phyloP scores from a whole-genome alignment of 2,329 filamentous ascomycete genomes.

The Epicoccum nigrum region DNA sequence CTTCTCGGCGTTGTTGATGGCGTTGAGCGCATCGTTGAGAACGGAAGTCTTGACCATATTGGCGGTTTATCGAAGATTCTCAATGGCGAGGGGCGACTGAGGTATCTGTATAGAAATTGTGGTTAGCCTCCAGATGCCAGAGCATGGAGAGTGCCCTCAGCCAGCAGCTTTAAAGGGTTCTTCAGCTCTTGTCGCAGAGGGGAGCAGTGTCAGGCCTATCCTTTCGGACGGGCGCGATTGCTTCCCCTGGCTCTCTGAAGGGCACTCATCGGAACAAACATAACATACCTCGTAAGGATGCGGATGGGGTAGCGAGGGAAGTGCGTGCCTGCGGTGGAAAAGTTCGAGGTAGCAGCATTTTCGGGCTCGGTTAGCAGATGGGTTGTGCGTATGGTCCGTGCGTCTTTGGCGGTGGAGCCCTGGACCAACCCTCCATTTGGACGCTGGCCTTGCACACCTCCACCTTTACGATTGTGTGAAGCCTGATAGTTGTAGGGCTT shows the following conservation, averaged over 20 bases:
- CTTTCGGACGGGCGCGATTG: conserved; percentile 47
- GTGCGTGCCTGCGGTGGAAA: conserved; percentile 24
- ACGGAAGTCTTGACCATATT: conserved; percentile 99
- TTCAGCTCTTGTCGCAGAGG: conserved; percentile 66
- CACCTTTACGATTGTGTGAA: neutral
- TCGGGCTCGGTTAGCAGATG: conserved; percentile 26
- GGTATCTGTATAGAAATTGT: conserved; percentile 59
- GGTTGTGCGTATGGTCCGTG: conserved; percentile 11
- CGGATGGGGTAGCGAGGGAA: conserved; percentile 31
- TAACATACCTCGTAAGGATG: conserved; percentile 48
- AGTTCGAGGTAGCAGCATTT: conserved; percentile 34
- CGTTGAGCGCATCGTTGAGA: conserved; percentile 97
- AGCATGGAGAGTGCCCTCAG: conserved; percentile 71
- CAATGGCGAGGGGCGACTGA: conserved; percentile 68
- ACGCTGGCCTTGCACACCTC: conserved; percentile 3
- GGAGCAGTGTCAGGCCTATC: conserved; percentile 54
- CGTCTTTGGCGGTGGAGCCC: conserved; percentile 7
- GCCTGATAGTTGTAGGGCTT: neutral
- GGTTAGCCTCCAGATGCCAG: conserved; percentile 70
- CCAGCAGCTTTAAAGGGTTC: conserved; percentile 63
- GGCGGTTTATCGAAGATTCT: conserved; percentile 78
- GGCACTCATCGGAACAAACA: conserved; percentile 47
- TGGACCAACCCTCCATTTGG: conserved; percentile 11
- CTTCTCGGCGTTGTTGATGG: conserved; percentile 99
- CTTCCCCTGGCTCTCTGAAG: conserved; percentile 59